These are phyloP conservation scores for Boeremia exigua DNA, from an alignment of 2,329 filamentous ascomycete genomes.

Conservation along the genomic window DNA sequence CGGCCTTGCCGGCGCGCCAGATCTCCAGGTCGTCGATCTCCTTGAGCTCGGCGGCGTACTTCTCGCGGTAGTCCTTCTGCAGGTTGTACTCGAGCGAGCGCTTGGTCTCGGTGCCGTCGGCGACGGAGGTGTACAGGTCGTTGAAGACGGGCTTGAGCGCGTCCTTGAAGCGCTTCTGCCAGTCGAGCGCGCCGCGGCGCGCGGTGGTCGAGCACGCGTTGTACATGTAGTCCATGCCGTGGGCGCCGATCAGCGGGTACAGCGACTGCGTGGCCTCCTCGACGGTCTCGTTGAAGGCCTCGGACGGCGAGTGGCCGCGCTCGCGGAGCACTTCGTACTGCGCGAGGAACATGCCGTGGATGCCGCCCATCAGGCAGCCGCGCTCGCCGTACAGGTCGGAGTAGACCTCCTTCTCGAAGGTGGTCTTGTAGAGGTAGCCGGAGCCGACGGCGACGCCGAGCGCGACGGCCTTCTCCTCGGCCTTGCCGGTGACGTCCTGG, in stretches of 20 bases:
- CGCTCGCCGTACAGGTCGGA: conserved; percentile 99
- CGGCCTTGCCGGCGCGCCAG: conserved; percentile 98
- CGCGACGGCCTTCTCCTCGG: conserved; percentile 96
- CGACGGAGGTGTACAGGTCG: conserved; percentile 91
- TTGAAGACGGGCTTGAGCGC: conserved; percentile 99
- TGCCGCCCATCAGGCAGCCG: conserved; percentile 99
- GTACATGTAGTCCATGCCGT: conserved; percentile 99
- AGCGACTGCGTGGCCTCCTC: conserved; percentile 98
- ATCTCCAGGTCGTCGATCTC: conserved; percentile 98
- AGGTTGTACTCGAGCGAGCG: conserved; percentile 97
- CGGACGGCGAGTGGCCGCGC: conserved; percentile 94
- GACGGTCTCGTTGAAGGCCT: conserved; percentile 99
- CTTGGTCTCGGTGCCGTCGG: conserved; percentile 91
- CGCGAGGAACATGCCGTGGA: conserved; percentile 99
- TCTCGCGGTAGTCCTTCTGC: conserved; percentile 93
- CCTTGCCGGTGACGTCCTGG: conserved; percentile 98
- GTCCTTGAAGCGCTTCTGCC: conserved; percentile 96
- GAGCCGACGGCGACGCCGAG: conserved; percentile 96
- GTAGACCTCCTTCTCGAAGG: conserved; percentile 99
- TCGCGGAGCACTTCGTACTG: conserved; percentile 99
- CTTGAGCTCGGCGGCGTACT: conserved; percentile 97
- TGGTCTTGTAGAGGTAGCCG: conserved; percentile 99
- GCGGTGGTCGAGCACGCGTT: conserved; percentile 99
- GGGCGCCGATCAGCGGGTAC: conserved; percentile 95
- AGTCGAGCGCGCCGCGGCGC: conserved; percentile 98